A percentile compares a stretch with the other conserved stretches of the same genome.
Evolutionary conservation across 257 asterid genomes (phyloP).

Genomic region (Solanum pennellii): DNA sequence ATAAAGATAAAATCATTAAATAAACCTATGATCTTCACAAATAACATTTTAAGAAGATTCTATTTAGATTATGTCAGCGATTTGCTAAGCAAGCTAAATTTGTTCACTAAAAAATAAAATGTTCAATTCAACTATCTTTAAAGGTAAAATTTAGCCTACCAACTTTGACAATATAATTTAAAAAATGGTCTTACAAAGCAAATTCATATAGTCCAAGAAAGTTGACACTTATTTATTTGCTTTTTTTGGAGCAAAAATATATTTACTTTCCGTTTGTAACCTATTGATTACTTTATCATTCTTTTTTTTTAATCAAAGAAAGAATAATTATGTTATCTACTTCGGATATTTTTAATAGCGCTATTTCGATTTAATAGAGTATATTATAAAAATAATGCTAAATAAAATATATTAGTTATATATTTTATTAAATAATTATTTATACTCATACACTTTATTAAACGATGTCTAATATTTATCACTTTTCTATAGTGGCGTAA

Average conservation of each 20-base stretch:
- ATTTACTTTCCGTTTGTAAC: not conserved
- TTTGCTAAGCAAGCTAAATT: not conserved
- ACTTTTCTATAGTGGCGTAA: not conserved
- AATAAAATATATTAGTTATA: too few species aligned
- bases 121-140: not conserved
- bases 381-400: too few species aligned
- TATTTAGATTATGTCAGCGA: not conserved
- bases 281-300: not conserved
- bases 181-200: not conserved
- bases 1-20: not conserved
- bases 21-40: not conserved
- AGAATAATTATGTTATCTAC: not conserved
- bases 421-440: fast-evolving
- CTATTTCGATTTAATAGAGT: too few species aligned
- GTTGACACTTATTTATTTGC: not conserved
- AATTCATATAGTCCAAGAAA: not conserved
- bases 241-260: not conserved
- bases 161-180: not conserved
- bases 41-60: not conserved
- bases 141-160: not conserved
- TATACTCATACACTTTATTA: fast-evolving
- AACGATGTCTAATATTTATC: not conserved
- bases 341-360: not conserved
- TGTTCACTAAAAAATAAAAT: not conserved
- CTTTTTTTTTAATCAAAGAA: not conserved